These are phyloP conservation scores for Suillus occidentalis DNA, from an alignment of 768 basidiomycete genomes.

Conservation along the genomic window DNA sequence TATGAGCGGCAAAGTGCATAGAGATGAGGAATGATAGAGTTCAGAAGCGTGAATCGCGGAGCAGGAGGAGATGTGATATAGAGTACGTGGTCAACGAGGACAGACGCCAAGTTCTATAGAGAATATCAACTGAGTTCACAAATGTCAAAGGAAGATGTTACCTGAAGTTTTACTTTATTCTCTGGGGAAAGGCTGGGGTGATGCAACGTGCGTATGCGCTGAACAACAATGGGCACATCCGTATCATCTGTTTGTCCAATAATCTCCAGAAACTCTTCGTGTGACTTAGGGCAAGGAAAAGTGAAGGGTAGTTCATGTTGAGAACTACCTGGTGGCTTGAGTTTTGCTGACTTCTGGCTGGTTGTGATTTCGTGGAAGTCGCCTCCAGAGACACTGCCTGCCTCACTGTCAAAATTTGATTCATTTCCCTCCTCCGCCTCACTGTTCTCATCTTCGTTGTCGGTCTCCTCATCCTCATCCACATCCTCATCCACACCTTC, in stretches of 20 bases:
- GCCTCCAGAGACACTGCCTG: slow-evolving; percentile 34
- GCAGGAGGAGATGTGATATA: slow-evolving; percentile 65
- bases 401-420: slow-evolving; percentile 14
- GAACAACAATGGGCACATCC: slow-evolving; percentile 77
- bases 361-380: slow-evolving; percentile 45
- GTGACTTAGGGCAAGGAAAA: slow-evolving; percentile 82
- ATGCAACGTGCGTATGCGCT: slow-evolving; percentile 87
- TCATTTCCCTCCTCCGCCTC: slow-evolving; percentile 41
- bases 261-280: slow-evolving; percentile 89
- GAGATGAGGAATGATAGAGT: slow-evolving; percentile 74
- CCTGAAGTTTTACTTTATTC: slow-evolving; percentile 92
- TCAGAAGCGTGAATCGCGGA: slow-evolving; percentile 60
- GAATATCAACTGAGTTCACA: slow-evolving; percentile 3
- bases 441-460: slow-evolving; percentile 36
- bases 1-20: slow-evolving; percentile 76
- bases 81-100: slow-evolving; percentile 88
- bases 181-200: slow-evolving; percentile 91
- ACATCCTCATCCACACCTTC: slow-evolving; percentile 30
- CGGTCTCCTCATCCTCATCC: slow-evolving; percentile 26
- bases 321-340: slow-evolving; percentile 26
- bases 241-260: slow-evolving; percentile 67
- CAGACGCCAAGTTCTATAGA: slow-evolving; percentile 62
- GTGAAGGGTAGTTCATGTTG: slow-evolving; percentile 82
- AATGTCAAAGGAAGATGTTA: slow-evolving; percentile 32
- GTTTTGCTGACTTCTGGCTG: slow-evolving; percentile 33